A percentile compares a stretch with the other conserved stretches of the same genome.
Conservation (phyloP, 306 rosid species). For the Quercus gilva region DNA sequence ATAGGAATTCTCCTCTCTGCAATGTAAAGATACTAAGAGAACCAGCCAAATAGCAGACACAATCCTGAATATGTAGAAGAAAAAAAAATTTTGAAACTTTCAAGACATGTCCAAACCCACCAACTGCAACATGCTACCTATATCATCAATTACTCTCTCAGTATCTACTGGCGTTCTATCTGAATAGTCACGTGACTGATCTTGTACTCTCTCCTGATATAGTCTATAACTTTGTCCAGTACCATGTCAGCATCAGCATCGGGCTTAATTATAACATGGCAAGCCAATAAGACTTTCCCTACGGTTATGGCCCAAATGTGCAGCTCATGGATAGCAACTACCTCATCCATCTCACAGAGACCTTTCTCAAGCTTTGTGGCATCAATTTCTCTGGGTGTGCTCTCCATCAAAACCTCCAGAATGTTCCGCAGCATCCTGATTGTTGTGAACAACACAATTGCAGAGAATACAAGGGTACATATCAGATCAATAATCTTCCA, state of each 20-base stretch:
- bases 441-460: conserved; percentile 38
- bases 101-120: background rate
- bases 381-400: conserved; percentile 58
- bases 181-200: conserved; percentile 52
- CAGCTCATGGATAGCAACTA: conserved; percentile 44
- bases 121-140: conserved; percentile 4
- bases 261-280: conserved; percentile 45
- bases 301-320: conserved; percentile 52
- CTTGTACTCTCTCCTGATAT: conserved; percentile 39
- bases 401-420: conserved; percentile 61
- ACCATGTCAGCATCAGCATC: conserved; percentile 51
- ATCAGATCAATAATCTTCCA: conserved; percentile 52
- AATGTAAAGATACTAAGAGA: background rate
- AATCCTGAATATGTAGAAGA: background rate
- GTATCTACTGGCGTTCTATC: conserved; percentile 50
- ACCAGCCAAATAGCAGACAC: background rate
- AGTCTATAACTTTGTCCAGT: conserved; percentile 39
- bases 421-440: conserved; percentile 57
- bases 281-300: conserved; percentile 47
- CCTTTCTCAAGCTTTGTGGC: conserved; percentile 57
- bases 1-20: background rate
- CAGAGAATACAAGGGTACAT: conserved; percentile 44
- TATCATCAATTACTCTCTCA: background rate
- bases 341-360: conserved; percentile 56
- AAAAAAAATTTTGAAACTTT: background rate